A percentile compares a stretch with the other conserved stretches of the same genome.
Evolutionary conservation across 441 rosid genomes (phyloP).

Genomic region (Biscutella laevigata): DNA sequence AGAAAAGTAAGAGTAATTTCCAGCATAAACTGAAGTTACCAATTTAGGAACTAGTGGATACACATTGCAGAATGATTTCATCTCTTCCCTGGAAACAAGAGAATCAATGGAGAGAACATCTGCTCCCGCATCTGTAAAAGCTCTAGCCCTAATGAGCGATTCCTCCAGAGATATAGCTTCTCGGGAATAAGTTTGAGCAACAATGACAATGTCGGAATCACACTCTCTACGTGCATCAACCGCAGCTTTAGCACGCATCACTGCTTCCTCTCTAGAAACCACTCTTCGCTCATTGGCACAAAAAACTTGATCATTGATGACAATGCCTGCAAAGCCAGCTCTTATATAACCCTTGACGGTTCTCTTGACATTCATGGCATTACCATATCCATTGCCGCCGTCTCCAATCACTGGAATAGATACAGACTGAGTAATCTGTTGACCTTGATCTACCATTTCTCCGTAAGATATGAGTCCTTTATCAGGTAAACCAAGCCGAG

Average conservation of each 20-base stretch:
- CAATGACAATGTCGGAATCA: conserved; percentile 71
- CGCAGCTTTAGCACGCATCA: conserved; percentile 76
- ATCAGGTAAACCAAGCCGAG: conserved; percentile 74
- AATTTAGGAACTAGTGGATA: conserved; percentile 70
- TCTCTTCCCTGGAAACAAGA: conserved; percentile 78
- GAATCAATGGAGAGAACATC: conserved; percentile 79
- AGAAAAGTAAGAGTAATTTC: not conserved
- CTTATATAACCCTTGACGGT: conserved; percentile 70
- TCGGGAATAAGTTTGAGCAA: conserved; percentile 75
- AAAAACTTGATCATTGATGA: conserved; percentile 80
- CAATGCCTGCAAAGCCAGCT: conserved; percentile 87
- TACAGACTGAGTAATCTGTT: conserved; percentile 62
- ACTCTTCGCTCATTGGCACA: conserved; percentile 55
- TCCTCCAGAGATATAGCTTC: conserved; percentile 78
- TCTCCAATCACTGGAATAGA: conserved; percentile 84
- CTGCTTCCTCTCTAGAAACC: conserved; percentile 80
- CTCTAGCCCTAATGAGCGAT: conserved; percentile 71
- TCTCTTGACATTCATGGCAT: conserved; percentile 84
- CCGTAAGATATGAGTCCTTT: conserved; percentile 74
- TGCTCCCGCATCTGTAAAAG: conserved; percentile 91
- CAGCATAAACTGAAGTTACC: conserved; percentile 29
- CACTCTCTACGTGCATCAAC: conserved; percentile 73
- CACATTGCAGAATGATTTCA: conserved; percentile 75
- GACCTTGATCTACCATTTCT: conserved; percentile 91
- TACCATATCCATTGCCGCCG: conserved; percentile 78